Conservation (phyloP, 2,329 filamentous ascomycete genomes). For the Colletotrichum plurivorum region DNA sequence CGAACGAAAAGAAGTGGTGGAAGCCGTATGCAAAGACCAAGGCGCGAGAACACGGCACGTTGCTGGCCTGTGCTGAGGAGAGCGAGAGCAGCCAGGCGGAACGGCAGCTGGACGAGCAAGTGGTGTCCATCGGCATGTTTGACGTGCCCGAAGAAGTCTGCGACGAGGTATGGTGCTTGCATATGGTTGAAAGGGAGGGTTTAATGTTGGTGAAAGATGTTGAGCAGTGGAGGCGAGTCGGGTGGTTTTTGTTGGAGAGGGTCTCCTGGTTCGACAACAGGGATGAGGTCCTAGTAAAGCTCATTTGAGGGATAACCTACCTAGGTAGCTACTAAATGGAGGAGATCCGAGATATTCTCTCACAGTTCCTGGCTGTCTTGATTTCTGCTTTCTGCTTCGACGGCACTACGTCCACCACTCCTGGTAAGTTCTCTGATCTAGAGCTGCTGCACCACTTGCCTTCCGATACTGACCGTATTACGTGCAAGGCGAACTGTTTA, state of each 20-base stretch:
- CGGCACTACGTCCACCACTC: too few species aligned
- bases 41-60: not conserved
- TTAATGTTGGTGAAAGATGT: slow-evolving; percentile 7
- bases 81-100: too few species aligned
- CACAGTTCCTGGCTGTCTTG: too few species aligned
- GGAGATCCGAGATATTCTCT: too few species aligned
- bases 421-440: too few species aligned
- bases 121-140: slow-evolving; percentile 14
- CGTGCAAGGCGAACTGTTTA: too few species aligned
- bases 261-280: slow-evolving; percentile 9
- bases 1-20: not conserved
- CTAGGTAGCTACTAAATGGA: too few species aligned
- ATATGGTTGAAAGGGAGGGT: slow-evolving; percentile 13
- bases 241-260: slow-evolving; percentile 15
- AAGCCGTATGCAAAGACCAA: not conserved
- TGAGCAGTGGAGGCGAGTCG: slow-evolving; percentile 11
- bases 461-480: too few species aligned
- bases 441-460: too few species aligned
- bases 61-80: not conserved
- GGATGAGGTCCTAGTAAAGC: not conserved
- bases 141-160: slow-evolving; percentile 21
- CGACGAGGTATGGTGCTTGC: slow-evolving; percentile 11
- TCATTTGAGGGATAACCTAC: not conserved
- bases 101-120: not conserved
- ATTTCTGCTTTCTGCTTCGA: too few species aligned